phyloP scores from a whole-genome alignment of 768 basidiomycete genomes.

The Pholiota molesta region DNA sequence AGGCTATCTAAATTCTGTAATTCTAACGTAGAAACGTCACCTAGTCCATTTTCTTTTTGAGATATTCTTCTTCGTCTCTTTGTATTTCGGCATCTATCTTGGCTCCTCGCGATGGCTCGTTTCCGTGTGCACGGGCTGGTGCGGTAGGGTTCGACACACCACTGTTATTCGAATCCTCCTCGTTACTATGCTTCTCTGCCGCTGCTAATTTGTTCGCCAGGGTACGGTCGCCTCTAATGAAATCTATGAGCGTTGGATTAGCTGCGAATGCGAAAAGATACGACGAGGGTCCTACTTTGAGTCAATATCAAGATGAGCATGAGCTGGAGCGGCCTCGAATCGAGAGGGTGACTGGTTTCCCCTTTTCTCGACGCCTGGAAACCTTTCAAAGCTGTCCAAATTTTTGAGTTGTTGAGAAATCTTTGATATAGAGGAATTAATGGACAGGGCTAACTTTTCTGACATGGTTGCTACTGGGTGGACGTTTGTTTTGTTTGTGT shows the following conservation, averaged over 20 bases:
- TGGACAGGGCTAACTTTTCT: too few relatives aligned
- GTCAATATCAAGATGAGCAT: constrained; percentile 17
- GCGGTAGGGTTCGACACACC: constrained; percentile 47
- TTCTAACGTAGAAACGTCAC: too few relatives aligned
- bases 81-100: too few relatives aligned
- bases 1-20: too few relatives aligned
- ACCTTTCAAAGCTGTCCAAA: background rate
- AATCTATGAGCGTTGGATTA: background rate
- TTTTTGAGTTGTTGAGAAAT: too few relatives aligned
- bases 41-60: too few relatives aligned
- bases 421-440: too few relatives aligned
- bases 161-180: constrained; percentile 36
- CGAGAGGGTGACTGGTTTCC: background rate
- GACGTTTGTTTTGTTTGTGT: too few relatives aligned
- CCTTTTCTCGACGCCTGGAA: background rate
- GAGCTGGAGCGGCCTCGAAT: constrained; percentile 15
- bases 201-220: constrained; percentile 40
- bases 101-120: constrained; percentile 61
- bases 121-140: constrained; percentile 54
- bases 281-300: constrained; percentile 10
- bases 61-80: too few relatives aligned
- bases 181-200: constrained; percentile 29
- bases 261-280: background rate
- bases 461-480: too few relatives aligned
- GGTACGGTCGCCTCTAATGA: constrained; percentile 44